Evolutionary conservation across 1,284 basidiomycete species (phyloP).

Genomic region (Cryptococcus sp.): DNA sequence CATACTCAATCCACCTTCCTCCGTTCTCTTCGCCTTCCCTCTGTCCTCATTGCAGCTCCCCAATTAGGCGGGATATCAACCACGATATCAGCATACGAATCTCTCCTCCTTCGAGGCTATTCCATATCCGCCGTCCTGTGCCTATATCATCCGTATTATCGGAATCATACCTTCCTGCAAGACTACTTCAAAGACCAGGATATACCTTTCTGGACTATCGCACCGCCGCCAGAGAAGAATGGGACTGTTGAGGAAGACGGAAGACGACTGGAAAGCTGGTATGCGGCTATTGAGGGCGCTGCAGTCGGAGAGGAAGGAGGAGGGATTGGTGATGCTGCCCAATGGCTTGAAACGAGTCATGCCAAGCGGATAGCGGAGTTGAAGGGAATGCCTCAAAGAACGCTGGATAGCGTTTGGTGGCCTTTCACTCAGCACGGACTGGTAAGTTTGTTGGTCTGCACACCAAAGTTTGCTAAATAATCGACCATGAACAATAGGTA

Average conservation of each 20-base stretch:
- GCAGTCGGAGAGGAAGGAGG: slow-evolving; percentile 32
- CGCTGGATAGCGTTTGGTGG: slow-evolving; percentile 87
- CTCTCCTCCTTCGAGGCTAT: slow-evolving; percentile 85
- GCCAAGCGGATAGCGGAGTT: slow-evolving; percentile 66
- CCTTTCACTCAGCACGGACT: slow-evolving; percentile 90
- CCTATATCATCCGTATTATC: slow-evolving; percentile 83
- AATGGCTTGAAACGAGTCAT: slow-evolving; percentile 69
- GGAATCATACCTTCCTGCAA: slow-evolving; percentile 79
- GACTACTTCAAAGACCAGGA: slow-evolving; percentile 73
- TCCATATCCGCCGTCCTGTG: slow-evolving; percentile 83
- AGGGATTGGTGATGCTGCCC: slow-evolving; percentile 60
- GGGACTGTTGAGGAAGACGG: slow-evolving; percentile 65
- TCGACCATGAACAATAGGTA: slow-evolving; percentile 53
- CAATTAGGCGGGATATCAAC: slow-evolving; percentile 93
- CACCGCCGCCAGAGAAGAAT: slow-evolving; percentile 47
- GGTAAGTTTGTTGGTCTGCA: slow-evolving; percentile 19
- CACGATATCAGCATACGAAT: slow-evolving; percentile 90
- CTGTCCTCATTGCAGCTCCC: slow-evolving; percentile 82
- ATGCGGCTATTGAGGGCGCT: slow-evolving; percentile 54
- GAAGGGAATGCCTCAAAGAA: slow-evolving; percentile 73
- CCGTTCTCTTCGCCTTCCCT: slow-evolving; percentile 81
- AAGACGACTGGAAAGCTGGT: slow-evolving; percentile 68
- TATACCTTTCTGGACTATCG: slow-evolving; percentile 42
- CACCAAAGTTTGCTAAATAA: neutral
- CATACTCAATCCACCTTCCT: slow-evolving; percentile 83